These are phyloP conservation scores for Melanogaster broomeanus DNA, from an alignment of 768 basidiomycete species.

Conservation along the genomic window DNA sequence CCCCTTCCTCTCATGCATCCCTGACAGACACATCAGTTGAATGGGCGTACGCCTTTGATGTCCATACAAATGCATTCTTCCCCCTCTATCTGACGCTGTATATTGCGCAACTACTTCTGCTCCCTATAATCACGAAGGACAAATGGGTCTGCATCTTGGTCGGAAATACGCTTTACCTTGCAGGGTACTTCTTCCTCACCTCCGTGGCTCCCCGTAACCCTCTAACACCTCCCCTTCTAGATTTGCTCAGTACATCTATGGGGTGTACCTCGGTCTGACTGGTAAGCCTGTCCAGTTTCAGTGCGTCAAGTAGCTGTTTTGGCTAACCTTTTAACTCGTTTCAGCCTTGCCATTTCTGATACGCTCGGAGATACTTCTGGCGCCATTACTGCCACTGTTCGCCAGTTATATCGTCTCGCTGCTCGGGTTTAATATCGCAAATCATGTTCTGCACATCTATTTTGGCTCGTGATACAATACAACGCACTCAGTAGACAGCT, in stretches of 20 bases:
- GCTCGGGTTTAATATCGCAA: conserved; percentile 88
- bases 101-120: conserved; percentile 82
- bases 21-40: conserved; percentile 74
- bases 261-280: conserved; percentile 84
- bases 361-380: conserved; percentile 86
- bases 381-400: conserved; percentile 86
- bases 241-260: conserved; percentile 89
- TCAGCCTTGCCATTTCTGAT: conserved; percentile 92
- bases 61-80: conserved; percentile 97
- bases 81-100: conserved; percentile 91
- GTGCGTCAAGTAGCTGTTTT: conserved; percentile 4
- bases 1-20: conserved; percentile 71
- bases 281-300: conserved; percentile 49
- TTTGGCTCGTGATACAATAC: conserved; percentile 52
- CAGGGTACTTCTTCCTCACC: conserved; percentile 57
- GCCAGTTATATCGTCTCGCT: conserved; percentile 84
- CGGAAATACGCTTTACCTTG: conserved; percentile 78
- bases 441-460: conserved; percentile 77
- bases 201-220: neutral
- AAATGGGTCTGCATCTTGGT: conserved; percentile 95
- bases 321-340: conserved; percentile 9
- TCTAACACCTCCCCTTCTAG: conserved; percentile 39
- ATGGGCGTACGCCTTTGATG: conserved; percentile 96
- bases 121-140: conserved; percentile 77
- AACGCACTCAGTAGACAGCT: neutral